Evolutionary conservation across 2,329 filamentous ascomycete genomes (phyloP), one percentile per base, ranked within the genome.

Genomic region (Penicillium oxalicum): DNA sequence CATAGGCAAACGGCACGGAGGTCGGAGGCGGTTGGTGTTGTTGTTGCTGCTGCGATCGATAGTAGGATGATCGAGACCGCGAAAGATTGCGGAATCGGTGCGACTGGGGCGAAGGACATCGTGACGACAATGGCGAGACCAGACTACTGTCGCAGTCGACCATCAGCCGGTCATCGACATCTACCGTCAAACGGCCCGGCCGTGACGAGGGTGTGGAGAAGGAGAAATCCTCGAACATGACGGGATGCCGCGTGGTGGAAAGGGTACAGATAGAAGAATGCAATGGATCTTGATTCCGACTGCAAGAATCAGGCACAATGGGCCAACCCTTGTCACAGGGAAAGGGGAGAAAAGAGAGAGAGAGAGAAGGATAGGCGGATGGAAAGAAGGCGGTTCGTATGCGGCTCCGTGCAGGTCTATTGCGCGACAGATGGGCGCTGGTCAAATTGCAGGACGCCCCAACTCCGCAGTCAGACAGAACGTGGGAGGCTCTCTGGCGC

Each of bases 201-300:
- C 58, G 56, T 29, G 65, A 65, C 18, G 66, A 67, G 9, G 68
- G 62, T 33, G 68, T 66, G 9, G 67, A 64, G 54, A 71, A 71
- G 40, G 69, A 70, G 55, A 71, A 71, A 53, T 69, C 66, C 54
- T 72, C 69, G 54, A 71, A 71, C 69, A 71, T 71, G 29, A 51
- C 8, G 33, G 48, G 45, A 38, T 47, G 43, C 44, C 41, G 46
- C 13, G 33, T 25, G 18, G 27, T 36, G 28, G 32, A 37, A 24
- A 8, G 18, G 18, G 29, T 29, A n/a, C n/a, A 9, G 13, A 11
- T 13, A 18, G 32, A 27, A 33, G 12, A 25, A 25, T 12, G 34
- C 40, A 29, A 34, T 35, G 42, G 24, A 44, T 24, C 32, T 9
- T 32, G 29, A 32, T 8, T 5, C 3, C 29, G 29, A 32, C 29